These are phyloP conservation scores for Arctium minus DNA, from an alignment of 129 eudicot genomes.

Conservation along the genomic window DNA sequence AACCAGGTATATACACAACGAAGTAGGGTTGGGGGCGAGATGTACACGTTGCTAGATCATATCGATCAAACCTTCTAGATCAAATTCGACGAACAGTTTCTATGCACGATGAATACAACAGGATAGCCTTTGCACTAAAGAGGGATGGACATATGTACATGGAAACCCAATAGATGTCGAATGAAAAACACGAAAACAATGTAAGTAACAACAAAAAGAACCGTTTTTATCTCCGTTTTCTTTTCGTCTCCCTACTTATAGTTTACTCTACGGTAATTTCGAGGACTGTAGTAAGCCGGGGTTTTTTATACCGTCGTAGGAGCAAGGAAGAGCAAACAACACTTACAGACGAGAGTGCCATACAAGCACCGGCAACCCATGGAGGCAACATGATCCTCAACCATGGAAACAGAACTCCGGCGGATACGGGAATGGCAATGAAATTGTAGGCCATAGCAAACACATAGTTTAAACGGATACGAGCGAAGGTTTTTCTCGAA, in stretches of 20 bases:
- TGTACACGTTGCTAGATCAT: background rate
- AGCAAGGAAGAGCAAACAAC: constrained; percentile 94
- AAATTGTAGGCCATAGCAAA: constrained; percentile 88
- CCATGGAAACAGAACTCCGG: constrained; percentile 75
- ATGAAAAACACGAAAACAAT: background rate
- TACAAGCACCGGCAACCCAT: constrained; percentile 95
- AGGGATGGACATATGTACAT: constrained; percentile 5
- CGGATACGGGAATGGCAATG: constrained; percentile 69
- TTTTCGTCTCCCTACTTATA: background rate
- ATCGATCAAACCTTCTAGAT: background rate
- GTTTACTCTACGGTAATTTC: constrained; percentile 75
- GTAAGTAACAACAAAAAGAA: background rate
- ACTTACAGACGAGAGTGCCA: constrained; percentile 85
- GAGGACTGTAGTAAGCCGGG: constrained; percentile 70
- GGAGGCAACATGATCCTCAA: constrained; percentile 65
- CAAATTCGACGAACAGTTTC: background rate
- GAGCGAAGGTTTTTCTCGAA: constrained; percentile 75
- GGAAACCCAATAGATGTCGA: background rate
- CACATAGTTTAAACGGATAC: constrained; percentile 65
- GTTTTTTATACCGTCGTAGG: constrained; percentile 73
- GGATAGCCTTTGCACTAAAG: constrained; percentile 11
- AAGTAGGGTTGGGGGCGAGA: background rate
- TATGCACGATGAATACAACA: background rate
- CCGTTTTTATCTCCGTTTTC: background rate
- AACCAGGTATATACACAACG: background rate